These are phyloP conservation scores for Aspergillus fumigatiaffinis DNA, from an alignment of 2,329 filamentous ascomycete genomes.

Conservation along the genomic window DNA sequence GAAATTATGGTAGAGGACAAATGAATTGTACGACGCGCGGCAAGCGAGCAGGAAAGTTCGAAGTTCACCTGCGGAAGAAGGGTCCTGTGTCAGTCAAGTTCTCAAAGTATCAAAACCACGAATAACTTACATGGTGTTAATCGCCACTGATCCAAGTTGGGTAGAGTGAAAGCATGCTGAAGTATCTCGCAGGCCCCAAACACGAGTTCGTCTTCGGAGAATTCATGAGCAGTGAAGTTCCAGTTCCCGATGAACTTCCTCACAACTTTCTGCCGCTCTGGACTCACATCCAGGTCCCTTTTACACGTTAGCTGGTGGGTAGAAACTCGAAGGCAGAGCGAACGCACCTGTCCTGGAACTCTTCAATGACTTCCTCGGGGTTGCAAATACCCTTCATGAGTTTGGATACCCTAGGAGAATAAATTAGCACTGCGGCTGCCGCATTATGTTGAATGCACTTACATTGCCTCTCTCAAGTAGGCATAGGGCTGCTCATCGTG, in stretches of 20 bases:
- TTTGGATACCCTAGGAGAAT: conserved; percentile 60
- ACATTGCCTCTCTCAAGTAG: conserved; percentile 86
- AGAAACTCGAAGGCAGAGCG: not conserved
- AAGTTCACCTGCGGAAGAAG: conserved; percentile 61
- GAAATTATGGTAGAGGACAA: conserved; percentile 97
- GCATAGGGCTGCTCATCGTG: conserved; percentile 81
- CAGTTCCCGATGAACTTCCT: conserved; percentile 70
- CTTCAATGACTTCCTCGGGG: conserved; percentile 59
- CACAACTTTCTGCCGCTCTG: conserved; percentile 63
- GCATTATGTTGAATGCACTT: conserved; percentile 13
- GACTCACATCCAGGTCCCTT: conserved; percentile 63
- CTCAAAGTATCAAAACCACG: not conserved
- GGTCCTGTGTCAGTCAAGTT: not conserved
- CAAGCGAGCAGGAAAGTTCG: conserved; percentile 83
- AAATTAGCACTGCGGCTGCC: not conserved
- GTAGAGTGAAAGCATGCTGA: conserved; percentile 77
- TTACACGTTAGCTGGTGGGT: conserved; percentile 9
- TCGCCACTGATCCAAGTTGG: conserved; percentile 75
- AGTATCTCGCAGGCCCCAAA: conserved; percentile 85
- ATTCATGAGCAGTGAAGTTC: conserved; percentile 86
- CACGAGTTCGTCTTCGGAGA: conserved; percentile 84
- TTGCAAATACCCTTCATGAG: conserved; percentile 88
- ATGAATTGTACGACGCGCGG: conserved; percentile 90
- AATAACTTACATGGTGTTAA: conserved; percentile 77
- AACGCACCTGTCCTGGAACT: conserved; percentile 56